A percentile compares a stretch with the other conserved stretches of the same genome.
phyloP scores from a whole-genome alignment of 164 flowering plant species.

The Aristolochia californica region DNA sequence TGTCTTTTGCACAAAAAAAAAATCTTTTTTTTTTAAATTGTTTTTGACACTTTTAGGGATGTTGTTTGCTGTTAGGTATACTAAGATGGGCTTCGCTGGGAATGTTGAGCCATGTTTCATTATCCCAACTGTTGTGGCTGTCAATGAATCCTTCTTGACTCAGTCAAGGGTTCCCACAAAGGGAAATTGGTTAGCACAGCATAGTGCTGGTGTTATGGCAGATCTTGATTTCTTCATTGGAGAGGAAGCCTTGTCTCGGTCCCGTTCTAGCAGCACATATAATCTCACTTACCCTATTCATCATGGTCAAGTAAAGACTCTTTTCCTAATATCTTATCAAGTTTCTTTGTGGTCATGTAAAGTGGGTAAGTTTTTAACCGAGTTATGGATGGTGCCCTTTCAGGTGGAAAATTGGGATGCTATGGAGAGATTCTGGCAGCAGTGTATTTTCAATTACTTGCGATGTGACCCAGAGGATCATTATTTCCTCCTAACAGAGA shows the following conservation, averaged over 20 bases:
- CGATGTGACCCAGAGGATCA: slow-evolving; percentile 99
- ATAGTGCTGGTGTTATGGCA: slow-evolving; percentile 96
- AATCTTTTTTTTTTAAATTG: not conserved
- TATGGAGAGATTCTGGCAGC: slow-evolving; percentile 99
- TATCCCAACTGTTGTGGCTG: slow-evolving; percentile 62
- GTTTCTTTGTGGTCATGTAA: not conserved
- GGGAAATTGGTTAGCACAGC: slow-evolving; percentile 74
- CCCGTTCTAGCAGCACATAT: slow-evolving; percentile 66
- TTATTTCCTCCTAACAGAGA: slow-evolving; percentile 87
- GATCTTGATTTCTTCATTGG: slow-evolving; percentile 96
- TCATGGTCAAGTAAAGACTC: slow-evolving; percentile 45
- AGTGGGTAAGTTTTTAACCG: not conserved
- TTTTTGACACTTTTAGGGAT: not conserved
- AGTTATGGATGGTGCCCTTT: not conserved
- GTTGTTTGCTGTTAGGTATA: slow-evolving; percentile 42
- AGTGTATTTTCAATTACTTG: slow-evolving; percentile 88
- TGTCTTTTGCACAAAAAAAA: too few species aligned
- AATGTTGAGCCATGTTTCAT: slow-evolving; percentile 19
- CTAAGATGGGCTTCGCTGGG: slow-evolving; percentile 59
- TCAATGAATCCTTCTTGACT: slow-evolving; percentile 78
- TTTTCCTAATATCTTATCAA: too few species aligned
- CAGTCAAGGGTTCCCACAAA: slow-evolving; percentile 52
- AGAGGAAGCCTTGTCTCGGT: slow-evolving; percentile 71
- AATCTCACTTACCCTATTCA: slow-evolving; percentile 77
- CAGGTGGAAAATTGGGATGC: slow-evolving; percentile 91